These are phyloP conservation scores for Dryadomyces quercivorus DNA, from an alignment of 2,329 filamentous ascomycete species.

Conservation along the genomic window DNA sequence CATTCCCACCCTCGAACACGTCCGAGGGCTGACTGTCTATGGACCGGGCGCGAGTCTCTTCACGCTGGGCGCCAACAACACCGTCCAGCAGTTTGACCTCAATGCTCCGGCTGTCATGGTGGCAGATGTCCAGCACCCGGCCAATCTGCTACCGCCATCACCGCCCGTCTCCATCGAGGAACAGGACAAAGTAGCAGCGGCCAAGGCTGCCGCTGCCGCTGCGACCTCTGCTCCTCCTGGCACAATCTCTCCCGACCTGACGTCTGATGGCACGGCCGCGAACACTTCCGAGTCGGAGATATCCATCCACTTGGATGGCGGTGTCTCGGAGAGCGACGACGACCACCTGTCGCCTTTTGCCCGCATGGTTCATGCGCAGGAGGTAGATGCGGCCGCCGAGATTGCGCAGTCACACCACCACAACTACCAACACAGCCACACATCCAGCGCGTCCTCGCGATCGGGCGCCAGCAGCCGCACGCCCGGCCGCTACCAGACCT, in stretches of 20 bases:
- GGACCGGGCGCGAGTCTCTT: conserved; percentile 87
- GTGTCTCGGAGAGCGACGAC: conserved; percentile 63
- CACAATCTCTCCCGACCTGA: conserved; percentile 1
- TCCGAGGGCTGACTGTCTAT: conserved; percentile 75
- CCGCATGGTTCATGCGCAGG: conserved; percentile 56
- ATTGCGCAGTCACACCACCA: conserved; percentile 57
- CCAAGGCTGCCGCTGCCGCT: conserved; percentile 5
- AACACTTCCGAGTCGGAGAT: conserved; percentile 43
- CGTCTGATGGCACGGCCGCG: conserved; percentile 14
- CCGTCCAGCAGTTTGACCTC: conserved; percentile 89
- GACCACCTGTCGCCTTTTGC: conserved; percentile 65
- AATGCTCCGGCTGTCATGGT: conserved; percentile 73
- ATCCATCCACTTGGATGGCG: conserved; percentile 42
- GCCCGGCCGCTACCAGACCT: conserved; percentile 30
- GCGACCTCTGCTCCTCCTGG: conserved; percentile 15
- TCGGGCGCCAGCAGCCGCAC: conserved; percentile 33
- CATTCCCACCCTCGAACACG: conserved; percentile 72
- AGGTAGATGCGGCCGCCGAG: conserved; percentile 49
- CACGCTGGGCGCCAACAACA: conserved; percentile 76
- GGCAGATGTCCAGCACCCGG: conserved; percentile 75
- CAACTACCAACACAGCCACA: conserved; percentile 46
- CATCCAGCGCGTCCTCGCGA: conserved; percentile 45
- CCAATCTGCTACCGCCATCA: conserved; percentile 65
- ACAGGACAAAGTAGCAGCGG: conserved; percentile 38
- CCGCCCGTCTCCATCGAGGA: conserved; percentile 74